Evolutionary conservation across 1,139 yeast genomes (phyloP).

Genomic region (Hyphopichia pseudoburtonii): DNA sequence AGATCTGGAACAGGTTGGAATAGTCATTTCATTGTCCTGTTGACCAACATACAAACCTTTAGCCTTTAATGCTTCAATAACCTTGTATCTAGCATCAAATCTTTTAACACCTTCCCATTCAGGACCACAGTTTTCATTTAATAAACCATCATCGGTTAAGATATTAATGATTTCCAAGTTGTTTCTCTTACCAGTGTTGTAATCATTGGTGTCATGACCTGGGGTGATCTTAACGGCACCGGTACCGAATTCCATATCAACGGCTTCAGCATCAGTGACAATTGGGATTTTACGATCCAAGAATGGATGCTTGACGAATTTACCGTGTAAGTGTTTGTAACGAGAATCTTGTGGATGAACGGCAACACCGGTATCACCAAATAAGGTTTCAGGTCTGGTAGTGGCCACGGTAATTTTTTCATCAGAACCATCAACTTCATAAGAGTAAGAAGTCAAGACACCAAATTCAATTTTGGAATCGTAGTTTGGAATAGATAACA

Average conservation of each 20-base stretch:
- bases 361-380: conserved; percentile 97
- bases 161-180: conserved; percentile 85
- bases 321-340: conserved; percentile 93
- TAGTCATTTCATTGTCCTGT: conserved; percentile 91
- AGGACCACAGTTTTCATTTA: conserved; percentile 87
- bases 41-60: conserved; percentile 78
- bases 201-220: conserved; percentile 97
- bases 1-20: conserved; percentile 92
- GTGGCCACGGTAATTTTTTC: conserved; percentile 93
- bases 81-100: conserved; percentile 87
- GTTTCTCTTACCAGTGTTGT: conserved; percentile 93
- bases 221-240: conserved; percentile 99
- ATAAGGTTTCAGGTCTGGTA: conserved; percentile 97
- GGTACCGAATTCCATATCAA: conserved; percentile 98
- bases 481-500: conserved; percentile 84
- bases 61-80: conserved; percentile 76
- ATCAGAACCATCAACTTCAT: conserved; percentile 83
- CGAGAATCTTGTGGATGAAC: conserved; percentile 94
- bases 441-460: conserved; percentile 90
- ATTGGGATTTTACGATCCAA: conserved; percentile 84
- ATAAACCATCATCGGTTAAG: conserved; percentile 85
- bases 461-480: conserved; percentile 93
- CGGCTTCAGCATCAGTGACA: conserved; percentile 87
- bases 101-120: conserved; percentile 90
- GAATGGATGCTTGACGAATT: conserved; percentile 87